A percentile compares a stretch with the other conserved stretches of the same genome.
These are phyloP conservation scores for Trichosporon sp. DNA, from an alignment of 1,284 basidiomycete genomes.

Conservation along the genomic window DNA sequence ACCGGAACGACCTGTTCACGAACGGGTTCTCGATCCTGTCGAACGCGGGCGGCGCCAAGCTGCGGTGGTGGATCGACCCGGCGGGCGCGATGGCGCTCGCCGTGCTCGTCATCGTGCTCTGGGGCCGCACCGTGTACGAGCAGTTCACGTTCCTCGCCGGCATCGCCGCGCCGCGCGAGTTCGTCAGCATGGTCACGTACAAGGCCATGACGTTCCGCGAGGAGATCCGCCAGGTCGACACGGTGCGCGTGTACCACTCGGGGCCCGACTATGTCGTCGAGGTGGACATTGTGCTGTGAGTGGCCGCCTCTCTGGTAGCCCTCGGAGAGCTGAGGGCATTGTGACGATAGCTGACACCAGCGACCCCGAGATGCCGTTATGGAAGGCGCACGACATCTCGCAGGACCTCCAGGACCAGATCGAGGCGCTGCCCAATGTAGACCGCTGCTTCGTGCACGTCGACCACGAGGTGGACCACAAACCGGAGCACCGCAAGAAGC, in stretches of 20 bases:
- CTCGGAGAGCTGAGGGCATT: no score
- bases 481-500: slow-evolving; percentile 35
- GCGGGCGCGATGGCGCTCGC: slow-evolving; percentile 60
- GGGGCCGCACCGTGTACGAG: slow-evolving; percentile 65
- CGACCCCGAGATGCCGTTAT: slow-evolving; percentile 78
- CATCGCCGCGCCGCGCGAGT: slow-evolving; percentile 83
- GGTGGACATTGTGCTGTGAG: slow-evolving; percentile 79
- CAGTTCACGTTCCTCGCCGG: slow-evolving; percentile 88
- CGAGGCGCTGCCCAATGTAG: slow-evolving; percentile 84
- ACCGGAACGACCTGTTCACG: slow-evolving; percentile 82
- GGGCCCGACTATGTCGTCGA: slow-evolving; percentile 83
- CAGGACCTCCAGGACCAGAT: slow-evolving; percentile 92
- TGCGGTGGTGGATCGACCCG: slow-evolving; percentile 50
- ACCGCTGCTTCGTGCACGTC: slow-evolving; percentile 87
- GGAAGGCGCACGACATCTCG: slow-evolving; percentile 86
- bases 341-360: slow-evolving; percentile 4
- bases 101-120: slow-evolving; percentile 71
- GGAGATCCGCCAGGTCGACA: slow-evolving; percentile 81
- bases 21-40: slow-evolving; percentile 70
- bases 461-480: slow-evolving; percentile 83
- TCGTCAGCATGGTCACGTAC: slow-evolving; percentile 85
- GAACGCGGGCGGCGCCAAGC: slow-evolving; percentile 82
- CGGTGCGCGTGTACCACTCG: slow-evolving; percentile 75
- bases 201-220: slow-evolving; percentile 83
- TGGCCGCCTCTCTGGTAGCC: no score